phyloP scores from a whole-genome alignment of 805 yeast species.

The Kregervanrija fluxuum region DNA sequence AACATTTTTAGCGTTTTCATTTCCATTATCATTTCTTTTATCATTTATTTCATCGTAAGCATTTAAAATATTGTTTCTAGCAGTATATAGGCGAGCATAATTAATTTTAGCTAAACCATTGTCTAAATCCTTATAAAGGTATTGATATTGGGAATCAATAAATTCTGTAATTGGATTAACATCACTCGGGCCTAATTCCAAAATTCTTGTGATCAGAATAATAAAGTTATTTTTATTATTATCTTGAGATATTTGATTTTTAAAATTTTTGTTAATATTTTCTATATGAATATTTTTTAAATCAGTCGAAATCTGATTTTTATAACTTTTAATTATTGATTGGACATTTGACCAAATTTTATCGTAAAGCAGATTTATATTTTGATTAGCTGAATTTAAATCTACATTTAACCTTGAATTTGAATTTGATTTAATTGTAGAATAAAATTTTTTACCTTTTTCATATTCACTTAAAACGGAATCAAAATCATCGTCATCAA shows the following conservation, averaged over 20 bases:
- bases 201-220: conserved; percentile 42
- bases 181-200: conserved; percentile 52
- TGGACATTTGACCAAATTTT: conserved; percentile 54
- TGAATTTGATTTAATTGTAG: conserved; percentile 5
- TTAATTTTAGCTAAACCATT: conserved; percentile 35
- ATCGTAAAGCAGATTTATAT: conserved; percentile 29
- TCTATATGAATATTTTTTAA: conserved; percentile 31
- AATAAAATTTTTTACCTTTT: conserved; percentile 31
- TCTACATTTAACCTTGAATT: conserved; percentile 1
- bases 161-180: conserved; percentile 58
- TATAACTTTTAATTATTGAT: conserved; percentile 45
- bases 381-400: too few relatives aligned
- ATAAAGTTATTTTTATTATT: conserved; percentile 25
- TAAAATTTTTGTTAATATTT: conserved; percentile 17
- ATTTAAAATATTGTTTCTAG: conserved; percentile 34
- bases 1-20: conserved; percentile 2
- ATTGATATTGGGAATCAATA: conserved; percentile 43
- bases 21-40: background rate
- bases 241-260: conserved; percentile 1
- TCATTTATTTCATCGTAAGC: conserved; percentile 21
- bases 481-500: conserved; percentile 48
- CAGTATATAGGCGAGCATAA: conserved; percentile 31
- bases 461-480: conserved; percentile 50
- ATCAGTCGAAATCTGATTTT: conserved; percentile 44
- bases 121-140: conserved; percentile 31